phyloP scores from a whole-genome alignment of 1,284 basidiomycete species.

The Puccinia horiana region DNA sequence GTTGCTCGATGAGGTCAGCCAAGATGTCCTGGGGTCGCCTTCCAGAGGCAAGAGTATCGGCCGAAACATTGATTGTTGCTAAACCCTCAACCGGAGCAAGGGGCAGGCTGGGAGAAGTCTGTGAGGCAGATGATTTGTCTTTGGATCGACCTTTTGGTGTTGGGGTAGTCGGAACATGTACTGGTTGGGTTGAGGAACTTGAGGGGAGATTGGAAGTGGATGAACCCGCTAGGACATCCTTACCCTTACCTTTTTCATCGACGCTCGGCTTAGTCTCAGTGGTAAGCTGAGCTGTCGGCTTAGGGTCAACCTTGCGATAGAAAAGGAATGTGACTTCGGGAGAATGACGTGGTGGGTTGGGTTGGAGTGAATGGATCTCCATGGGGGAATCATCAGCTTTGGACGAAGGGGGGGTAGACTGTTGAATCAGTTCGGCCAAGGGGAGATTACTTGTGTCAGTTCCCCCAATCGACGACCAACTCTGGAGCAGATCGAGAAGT shows the following conservation, averaged over 20 bases:
- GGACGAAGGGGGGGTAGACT: background rate
- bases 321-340: constrained; percentile 44
- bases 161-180: background rate
- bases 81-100: constrained; percentile 27
- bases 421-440: constrained; percentile 42
- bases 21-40: constrained; percentile 64
- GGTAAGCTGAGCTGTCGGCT: background rate
- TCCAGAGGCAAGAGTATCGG: constrained; percentile 23
- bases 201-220: constrained; percentile 52
- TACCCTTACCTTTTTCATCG: constrained; percentile 50
- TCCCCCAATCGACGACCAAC: constrained; percentile 37
- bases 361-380: background rate
- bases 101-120: constrained; percentile 7
- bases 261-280: background rate
- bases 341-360: background rate
- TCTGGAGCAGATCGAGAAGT: constrained; percentile 47
- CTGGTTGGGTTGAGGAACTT: constrained; percentile 45
- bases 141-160: constrained; percentile 39
- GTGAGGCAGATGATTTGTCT: constrained; percentile 1
- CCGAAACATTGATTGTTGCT: constrained; percentile 33
- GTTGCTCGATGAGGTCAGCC: constrained; percentile 70
- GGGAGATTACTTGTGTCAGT: constrained; percentile 4
- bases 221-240: constrained; percentile 51
- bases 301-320: constrained; percentile 47
- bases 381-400: background rate